Base-by-base conservation (phyloP, 805 yeast genomes). In the Wickerhamiella spandovensis region DNA sequence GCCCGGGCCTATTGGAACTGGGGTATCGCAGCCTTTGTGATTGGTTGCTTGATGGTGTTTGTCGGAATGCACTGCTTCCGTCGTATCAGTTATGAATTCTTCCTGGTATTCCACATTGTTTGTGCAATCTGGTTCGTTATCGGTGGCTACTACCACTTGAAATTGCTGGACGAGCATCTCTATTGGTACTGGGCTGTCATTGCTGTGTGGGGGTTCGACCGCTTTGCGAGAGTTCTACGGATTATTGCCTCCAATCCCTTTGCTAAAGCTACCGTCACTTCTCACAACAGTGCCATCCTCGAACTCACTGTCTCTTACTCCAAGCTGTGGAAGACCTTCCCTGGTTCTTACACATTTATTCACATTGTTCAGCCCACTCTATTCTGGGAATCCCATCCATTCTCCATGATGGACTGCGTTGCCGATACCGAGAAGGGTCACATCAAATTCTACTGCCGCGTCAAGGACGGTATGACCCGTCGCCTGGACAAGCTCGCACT, bases 371-470 rank as follows among this genome's bases (percentile, higher is more conserved):
- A 75, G 44, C 69, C 73, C 20, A 61, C 65, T 5, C 67, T 72
- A 32, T 76, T 79, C 62, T 81, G 81, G 79, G 84, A 82, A 60
- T 75, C 81, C 3, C 86, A 82, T 61, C 88, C 89, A 2, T 82
- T 83, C 64, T 78, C 87, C 5, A 38, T 62, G 28, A 51, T 51
- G 20, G 43, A 43, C 4, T 35, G 49, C 6, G 24, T 46, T 3
- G 46, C 21, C 12, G 38, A 32, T 12, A n/a, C 15, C 5, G 53
- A 57, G 43, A 48, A 52, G 23, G 52, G 50, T 7, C 35, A 57
- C 24, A 30, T 60, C 41, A 58, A 54, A 48, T 51, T 60, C 10
- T 56, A 46, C 25, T 49, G 50, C 48, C 49, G 54, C 7, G 58
- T 56, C 20, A 77, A 78, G 61, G 71, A 71, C n/a, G 87, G 86